A percentile compares a stretch with the other conserved stretches of the same genome.
These are phyloP conservation scores for Wallacemonas sp. DNA, from an alignment of 208 protist genomes.

Conservation along the genomic window DNA sequence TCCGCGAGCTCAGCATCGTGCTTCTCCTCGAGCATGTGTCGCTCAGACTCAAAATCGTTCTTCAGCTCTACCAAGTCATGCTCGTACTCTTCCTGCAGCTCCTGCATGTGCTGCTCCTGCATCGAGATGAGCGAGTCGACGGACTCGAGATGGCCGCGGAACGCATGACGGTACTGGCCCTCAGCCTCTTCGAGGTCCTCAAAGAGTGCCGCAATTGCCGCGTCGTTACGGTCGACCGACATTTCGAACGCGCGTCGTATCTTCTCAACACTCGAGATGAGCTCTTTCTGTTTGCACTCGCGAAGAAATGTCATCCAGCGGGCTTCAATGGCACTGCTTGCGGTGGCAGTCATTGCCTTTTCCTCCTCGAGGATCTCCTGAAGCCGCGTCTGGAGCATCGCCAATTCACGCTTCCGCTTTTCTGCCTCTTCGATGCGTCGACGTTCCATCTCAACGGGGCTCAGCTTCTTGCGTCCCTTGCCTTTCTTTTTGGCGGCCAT, in stretches of 20 bases:
- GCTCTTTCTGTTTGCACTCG: constrained; percentile 92
- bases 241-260: constrained; percentile 89
- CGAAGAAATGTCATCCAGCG: constrained; percentile 92
- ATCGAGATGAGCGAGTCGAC: constrained; percentile 91
- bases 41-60: constrained; percentile 92
- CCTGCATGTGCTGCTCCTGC: constrained; percentile 72
- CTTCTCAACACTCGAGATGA: constrained; percentile 90
- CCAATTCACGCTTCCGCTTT: constrained; percentile 62
- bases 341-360: constrained; percentile 49
- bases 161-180: constrained; percentile 92
- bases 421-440: constrained; percentile 77
- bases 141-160: constrained; percentile 90
- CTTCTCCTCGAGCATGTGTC: constrained; percentile 76
- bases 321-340: constrained; percentile 66
- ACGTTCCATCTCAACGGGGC: constrained; percentile 59
- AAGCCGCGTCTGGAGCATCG: constrained; percentile 70
- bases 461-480: constrained; percentile 49
- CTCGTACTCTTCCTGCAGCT: constrained; percentile 92
- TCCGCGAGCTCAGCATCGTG: constrained; percentile 84
- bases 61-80: constrained; percentile 88
- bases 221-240: constrained; percentile 93
- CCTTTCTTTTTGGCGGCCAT: constrained; percentile 27
- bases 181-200: constrained; percentile 90
- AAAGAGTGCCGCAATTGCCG: constrained; percentile 89
- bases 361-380: constrained; percentile 84